phyloP scores from a whole-genome alignment of 352 stramenopile species.

The Pythium scleroteichum region DNA sequence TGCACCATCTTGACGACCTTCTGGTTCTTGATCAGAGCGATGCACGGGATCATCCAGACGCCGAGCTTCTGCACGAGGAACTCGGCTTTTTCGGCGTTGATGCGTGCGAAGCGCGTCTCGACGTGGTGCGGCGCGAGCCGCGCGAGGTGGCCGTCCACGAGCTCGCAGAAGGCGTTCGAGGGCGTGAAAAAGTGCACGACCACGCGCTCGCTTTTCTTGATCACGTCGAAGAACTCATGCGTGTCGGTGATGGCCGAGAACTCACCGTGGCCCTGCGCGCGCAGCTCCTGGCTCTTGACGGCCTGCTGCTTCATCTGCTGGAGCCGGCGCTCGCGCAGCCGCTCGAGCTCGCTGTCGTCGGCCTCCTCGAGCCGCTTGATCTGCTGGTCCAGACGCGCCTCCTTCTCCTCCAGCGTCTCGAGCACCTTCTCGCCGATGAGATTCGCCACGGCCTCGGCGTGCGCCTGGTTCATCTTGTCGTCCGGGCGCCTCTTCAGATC shows the following conservation, averaged over 20 bases:
- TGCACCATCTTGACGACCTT: slow-evolving; percentile 96
- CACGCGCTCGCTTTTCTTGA: slow-evolving; percentile 90
- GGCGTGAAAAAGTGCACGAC: slow-evolving; percentile 97
- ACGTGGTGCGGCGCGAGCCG: slow-evolving; percentile 91
- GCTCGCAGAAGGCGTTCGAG: slow-evolving; percentile 91
- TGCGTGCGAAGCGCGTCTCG: slow-evolving; percentile 95
- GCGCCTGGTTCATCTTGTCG: slow-evolving; percentile 56
- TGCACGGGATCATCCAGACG: slow-evolving; percentile 95
- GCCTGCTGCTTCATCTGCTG: slow-evolving; percentile 78
- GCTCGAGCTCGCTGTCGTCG: slow-evolving; percentile 89
- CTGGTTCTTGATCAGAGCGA: slow-evolving; percentile 94
- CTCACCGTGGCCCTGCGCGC: slow-evolving; percentile 79
- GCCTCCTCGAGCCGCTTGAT: slow-evolving; percentile 84
- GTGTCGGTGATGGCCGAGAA: slow-evolving; percentile 91
- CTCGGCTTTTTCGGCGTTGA: slow-evolving; percentile 96
- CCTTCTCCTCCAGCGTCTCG: slow-evolving; percentile 84
- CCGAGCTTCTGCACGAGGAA: slow-evolving; percentile 97
- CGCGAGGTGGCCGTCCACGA: slow-evolving; percentile 92
- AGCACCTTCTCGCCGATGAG: slow-evolving; percentile 87
- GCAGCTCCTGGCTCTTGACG: slow-evolving; percentile 68
- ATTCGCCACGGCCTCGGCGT: slow-evolving; percentile 76
- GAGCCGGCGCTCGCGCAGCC: slow-evolving; percentile 77
- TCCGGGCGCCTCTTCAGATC: slow-evolving; percentile 11
- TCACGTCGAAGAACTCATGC: slow-evolving; percentile 94
- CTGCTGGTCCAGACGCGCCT: slow-evolving; percentile 81